Evolutionary conservation across 768 basidiomycete species (phyloP).

Genomic region (Russula sp.): DNA sequence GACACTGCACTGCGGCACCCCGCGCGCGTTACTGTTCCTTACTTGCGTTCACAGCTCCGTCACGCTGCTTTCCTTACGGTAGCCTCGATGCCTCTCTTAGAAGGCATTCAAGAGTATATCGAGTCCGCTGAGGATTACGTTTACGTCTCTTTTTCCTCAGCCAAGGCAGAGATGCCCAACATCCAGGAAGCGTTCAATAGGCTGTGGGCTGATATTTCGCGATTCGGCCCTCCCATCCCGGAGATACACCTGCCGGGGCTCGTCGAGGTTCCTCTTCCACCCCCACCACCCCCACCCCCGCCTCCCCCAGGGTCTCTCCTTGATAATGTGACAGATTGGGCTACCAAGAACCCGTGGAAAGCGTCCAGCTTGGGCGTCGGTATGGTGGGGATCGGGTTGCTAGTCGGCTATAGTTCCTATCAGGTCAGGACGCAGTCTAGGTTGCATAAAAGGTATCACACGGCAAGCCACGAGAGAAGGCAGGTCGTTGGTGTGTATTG

Average conservation of each 20-base stretch:
- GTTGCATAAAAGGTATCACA: conserved; percentile 25
- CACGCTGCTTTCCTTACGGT: not conserved
- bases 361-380: conserved; percentile 49
- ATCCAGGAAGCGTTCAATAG: conserved; percentile 60
- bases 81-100: conserved; percentile 20
- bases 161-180: conserved; percentile 54
- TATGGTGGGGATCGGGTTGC: conserved; percentile 53
- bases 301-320: conserved; percentile 42
- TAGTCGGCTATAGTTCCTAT: conserved; percentile 47
- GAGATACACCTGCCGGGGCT: conserved; percentile 58
- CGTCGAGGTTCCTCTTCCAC: conserved; percentile 69
- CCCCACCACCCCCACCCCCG: conserved; percentile 40
- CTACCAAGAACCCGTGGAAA: conserved; percentile 55
- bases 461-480: conserved; percentile 35
- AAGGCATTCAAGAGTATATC: conserved; percentile 29
- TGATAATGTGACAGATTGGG: conserved; percentile 46
- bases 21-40: not conserved
- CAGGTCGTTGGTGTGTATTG: conserved; percentile 40
- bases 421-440: conserved; percentile 25
- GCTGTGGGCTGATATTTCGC: conserved; percentile 73
- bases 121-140: conserved; percentile 71
- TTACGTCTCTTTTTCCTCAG: conserved; percentile 48
- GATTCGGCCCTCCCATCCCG: conserved; percentile 55
- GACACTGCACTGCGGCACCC: too few species aligned
- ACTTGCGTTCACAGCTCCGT: not conserved